phyloP scores from a whole-genome alignment of 345 rosid genomes.

The Lagerstroemia speciosa region DNA sequence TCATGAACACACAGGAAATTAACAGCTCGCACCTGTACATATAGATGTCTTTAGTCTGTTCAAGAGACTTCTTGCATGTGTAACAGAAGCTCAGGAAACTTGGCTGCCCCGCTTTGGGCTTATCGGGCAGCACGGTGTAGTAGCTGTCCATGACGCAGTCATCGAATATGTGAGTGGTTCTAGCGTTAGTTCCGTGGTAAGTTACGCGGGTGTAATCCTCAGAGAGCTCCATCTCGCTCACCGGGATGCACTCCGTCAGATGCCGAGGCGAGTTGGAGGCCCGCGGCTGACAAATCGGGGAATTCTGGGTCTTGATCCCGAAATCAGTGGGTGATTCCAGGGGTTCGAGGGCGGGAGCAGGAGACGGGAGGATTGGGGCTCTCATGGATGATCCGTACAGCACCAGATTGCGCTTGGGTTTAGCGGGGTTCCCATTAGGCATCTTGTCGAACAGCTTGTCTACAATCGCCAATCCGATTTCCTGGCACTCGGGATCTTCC shows the following conservation, averaged over 20 bases:
- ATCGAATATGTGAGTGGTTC: slow-evolving; percentile 70
- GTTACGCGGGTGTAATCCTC: slow-evolving; percentile 85
- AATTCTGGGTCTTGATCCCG: slow-evolving; percentile 37
- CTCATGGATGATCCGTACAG: slow-evolving; percentile 44
- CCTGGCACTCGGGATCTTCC: slow-evolving; percentile 9
- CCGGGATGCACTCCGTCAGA: slow-evolving; percentile 21
- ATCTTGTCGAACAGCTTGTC: slow-evolving; percentile 22
- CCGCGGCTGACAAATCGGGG: slow-evolving; percentile 21
- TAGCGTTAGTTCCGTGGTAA: slow-evolving; percentile 68
- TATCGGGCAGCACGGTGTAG: slow-evolving; percentile 10
- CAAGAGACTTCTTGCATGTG: slow-evolving; percentile 74
- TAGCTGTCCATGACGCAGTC: slow-evolving; percentile 53
- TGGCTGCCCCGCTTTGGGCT: slow-evolving; percentile 7
- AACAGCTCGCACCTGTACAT: slow-evolving; percentile 55
- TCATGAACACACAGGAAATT: background rate
- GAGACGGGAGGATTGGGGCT: slow-evolving; percentile 36
- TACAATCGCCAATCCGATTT: slow-evolving; percentile 19
- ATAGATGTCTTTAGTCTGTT: slow-evolving; percentile 43
- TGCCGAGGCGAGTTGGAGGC: slow-evolving; percentile 5
- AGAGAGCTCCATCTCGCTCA: slow-evolving; percentile 60
- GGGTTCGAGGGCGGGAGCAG: slow-evolving; percentile 14
- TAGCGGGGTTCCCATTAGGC: slow-evolving; percentile 17
- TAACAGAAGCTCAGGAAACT: slow-evolving; percentile 51
- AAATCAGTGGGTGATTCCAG: slow-evolving; percentile 33
- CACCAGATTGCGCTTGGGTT: slow-evolving; percentile 37